These are phyloP conservation scores for Trichocladium antarcticum DNA, from an alignment of 495 filamentous ascomycete species.

Conservation along the genomic window DNA sequence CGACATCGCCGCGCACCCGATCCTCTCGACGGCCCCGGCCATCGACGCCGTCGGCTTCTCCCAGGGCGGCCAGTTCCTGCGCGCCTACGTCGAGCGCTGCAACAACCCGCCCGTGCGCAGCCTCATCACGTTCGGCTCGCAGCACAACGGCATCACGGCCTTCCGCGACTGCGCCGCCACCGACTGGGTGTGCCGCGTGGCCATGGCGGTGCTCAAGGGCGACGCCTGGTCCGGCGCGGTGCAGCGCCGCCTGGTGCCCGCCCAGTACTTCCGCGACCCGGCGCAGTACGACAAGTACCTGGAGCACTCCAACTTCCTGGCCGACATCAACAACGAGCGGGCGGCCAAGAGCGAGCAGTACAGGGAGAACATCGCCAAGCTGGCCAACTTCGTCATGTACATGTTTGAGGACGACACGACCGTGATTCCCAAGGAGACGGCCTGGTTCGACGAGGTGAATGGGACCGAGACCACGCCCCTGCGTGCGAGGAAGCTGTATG, in stretches of 20 bases:
- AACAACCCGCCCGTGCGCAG: slow-evolving; percentile 68
- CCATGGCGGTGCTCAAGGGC: slow-evolving; percentile 56
- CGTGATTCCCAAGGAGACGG: slow-evolving; percentile 81
- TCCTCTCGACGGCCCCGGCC: slow-evolving; percentile 66
- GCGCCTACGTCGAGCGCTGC: slow-evolving; percentile 86
- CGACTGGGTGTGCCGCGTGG: slow-evolving; percentile 73
- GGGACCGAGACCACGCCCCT: slow-evolving; percentile 54
- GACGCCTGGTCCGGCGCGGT: slow-evolving; percentile 69
- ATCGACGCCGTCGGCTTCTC: slow-evolving; percentile 91
- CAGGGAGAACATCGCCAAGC: slow-evolving; percentile 51
- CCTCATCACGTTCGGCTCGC: slow-evolving; percentile 83
- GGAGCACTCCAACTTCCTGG: slow-evolving; percentile 80
- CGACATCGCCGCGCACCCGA: slow-evolving; percentile 63
- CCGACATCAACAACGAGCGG: slow-evolving; percentile 97
- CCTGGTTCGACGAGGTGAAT: slow-evolving; percentile 86
- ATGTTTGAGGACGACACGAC: slow-evolving; percentile 80
- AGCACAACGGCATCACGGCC: slow-evolving; percentile 84
- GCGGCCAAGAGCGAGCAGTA: slow-evolving; percentile 61
- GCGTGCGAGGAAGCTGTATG: slow-evolving; percentile 62
- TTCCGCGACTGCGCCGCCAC: slow-evolving; percentile 53
- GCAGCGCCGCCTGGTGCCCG: slow-evolving; percentile 72
- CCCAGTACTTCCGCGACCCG: slow-evolving; percentile 86
- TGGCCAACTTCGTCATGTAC: slow-evolving; percentile 80
- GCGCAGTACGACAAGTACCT: slow-evolving; percentile 62
- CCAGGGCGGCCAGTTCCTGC: slow-evolving; percentile 91